Base-by-base conservation (phyloP, 495 filamentous ascomycete genomes). In the Entonaema liquescens region DNA sequence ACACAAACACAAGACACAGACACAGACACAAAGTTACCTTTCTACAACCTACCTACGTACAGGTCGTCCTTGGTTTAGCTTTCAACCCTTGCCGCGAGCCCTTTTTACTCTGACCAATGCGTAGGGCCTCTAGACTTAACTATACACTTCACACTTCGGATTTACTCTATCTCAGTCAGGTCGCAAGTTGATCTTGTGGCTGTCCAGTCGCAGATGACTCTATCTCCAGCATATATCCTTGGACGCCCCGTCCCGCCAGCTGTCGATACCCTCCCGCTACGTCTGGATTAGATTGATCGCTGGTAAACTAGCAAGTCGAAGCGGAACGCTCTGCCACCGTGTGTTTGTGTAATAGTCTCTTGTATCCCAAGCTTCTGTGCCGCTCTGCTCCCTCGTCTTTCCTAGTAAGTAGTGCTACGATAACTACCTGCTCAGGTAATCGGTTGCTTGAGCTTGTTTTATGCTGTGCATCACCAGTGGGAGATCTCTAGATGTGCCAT, bases 181-280 rank as follows among this genome's bases (percentile, higher is more conserved):
- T 33, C 11, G 21, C 33, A 36, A 19, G 31, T 21, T 47, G 19
- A 47, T 23, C 19, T 47, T 47, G 8, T 2, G 12, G 42, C 42
- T 23, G 11, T 47, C 42, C 42, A 21, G 42, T 19, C 17, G 42
- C 42, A 47, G 42, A 9, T 47, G 7, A 11, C 42, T n/a, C 15
- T 40, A n/a, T 40, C 38, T 40, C 6, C 64, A 21, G 60, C 65
- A 56, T 49, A 60, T 60, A 47, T 56, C 64, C 40, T 58, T 59
- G 31, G 29, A 62, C 60, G 64, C 58, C 50, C 60, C 60, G 65
- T 72, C 50, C 65, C 70, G 70, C 42, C 60, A 58, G 28, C 49
- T 54, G 59, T 52, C 36, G 55, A 68, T 58, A 65, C 60, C 64
- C 65, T 72, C 65, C 70, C 70, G 55, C 29, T 54, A 38, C 33